Evolutionary conservation across 2,329 filamentous ascomycete species (phyloP).

Genomic region (Pleoardoris graminearum): DNA sequence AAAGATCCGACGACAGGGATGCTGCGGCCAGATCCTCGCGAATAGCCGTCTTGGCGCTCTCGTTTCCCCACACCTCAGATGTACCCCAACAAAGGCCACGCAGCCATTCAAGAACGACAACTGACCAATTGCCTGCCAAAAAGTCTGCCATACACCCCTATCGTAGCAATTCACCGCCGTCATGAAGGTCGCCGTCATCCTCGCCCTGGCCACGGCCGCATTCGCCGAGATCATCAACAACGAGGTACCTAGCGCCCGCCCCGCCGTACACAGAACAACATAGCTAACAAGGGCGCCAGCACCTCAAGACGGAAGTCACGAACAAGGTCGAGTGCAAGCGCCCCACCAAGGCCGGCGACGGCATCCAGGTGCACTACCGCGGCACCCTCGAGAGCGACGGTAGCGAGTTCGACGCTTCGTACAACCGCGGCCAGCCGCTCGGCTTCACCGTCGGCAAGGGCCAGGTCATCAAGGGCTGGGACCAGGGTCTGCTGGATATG

Average conservation of each 20-base stretch:
- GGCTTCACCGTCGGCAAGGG: constrained; percentile 79
- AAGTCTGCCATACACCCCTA: neutral
- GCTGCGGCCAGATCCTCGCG: constrained; percentile 5
- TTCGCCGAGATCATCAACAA: constrained; percentile 40
- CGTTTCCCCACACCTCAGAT: neutral
- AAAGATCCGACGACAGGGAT: neutral
- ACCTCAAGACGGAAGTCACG: constrained; percentile 76
- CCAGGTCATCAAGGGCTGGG: constrained; percentile 95
- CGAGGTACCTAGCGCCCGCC: constrained; percentile 20
- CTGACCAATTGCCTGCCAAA: neutral
- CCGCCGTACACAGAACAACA: neutral
- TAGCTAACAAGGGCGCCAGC: constrained; percentile 46
- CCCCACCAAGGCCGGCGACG: constrained; percentile 72
- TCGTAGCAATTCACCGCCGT: constrained; percentile 2
- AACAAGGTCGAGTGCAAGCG: constrained; percentile 75
- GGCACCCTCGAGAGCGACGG: constrained; percentile 77
- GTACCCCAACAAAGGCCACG: constrained; percentile 7
- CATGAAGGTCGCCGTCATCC: constrained; percentile 54
- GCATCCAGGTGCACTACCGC: constrained; percentile 83
- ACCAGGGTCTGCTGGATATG: constrained; percentile 90
- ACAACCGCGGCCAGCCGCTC: constrained; percentile 78
- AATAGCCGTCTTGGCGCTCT: constrained; percentile 1
- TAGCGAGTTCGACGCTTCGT: constrained; percentile 57
- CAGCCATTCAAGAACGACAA: neutral
- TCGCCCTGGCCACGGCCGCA: constrained; percentile 55